Evolutionary conservation across 176 grass and related monocot genomes (phyloP).

Genomic region (Neostapfia colusana): DNA sequence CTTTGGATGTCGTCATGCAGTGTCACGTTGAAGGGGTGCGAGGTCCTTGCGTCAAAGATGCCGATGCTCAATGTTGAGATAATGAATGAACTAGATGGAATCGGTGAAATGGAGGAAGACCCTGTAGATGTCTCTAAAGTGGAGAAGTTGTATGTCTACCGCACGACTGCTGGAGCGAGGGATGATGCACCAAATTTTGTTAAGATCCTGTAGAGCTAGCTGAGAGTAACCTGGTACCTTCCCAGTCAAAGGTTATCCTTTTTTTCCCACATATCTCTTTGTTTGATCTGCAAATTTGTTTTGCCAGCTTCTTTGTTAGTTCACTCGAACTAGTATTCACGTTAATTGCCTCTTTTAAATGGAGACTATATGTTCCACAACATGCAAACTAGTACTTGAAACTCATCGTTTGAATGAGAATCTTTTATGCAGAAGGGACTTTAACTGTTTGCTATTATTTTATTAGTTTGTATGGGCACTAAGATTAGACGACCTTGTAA

Average conservation of each 20-base stretch:
- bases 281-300: neutral
- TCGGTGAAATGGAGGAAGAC: conserved; percentile 53
- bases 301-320: neutral
- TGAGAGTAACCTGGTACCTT: conserved; percentile 25
- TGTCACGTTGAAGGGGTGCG: conserved; percentile 74
- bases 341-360: neutral
- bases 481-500: neutral
- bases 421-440: neutral
- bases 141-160: conserved; percentile 80
- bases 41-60: conserved; percentile 66
- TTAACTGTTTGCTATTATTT: neutral
- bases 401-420: neutral
- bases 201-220: conserved; percentile 64
- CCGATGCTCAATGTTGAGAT: conserved; percentile 78
- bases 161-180: conserved; percentile 65
- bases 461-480: neutral
- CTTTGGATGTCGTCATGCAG: conserved; percentile 95
- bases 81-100: conserved; percentile 56
- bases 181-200: conserved; percentile 78
- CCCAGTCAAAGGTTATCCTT: conserved; percentile 34
- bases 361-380: neutral
- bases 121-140: conserved; percentile 42
- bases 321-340: neutral
- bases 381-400: neutral
- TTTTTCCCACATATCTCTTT: neutral